phyloP scores from a whole-genome alignment of 352 stramenopile genomes.

The Pythium dissimile region DNA sequence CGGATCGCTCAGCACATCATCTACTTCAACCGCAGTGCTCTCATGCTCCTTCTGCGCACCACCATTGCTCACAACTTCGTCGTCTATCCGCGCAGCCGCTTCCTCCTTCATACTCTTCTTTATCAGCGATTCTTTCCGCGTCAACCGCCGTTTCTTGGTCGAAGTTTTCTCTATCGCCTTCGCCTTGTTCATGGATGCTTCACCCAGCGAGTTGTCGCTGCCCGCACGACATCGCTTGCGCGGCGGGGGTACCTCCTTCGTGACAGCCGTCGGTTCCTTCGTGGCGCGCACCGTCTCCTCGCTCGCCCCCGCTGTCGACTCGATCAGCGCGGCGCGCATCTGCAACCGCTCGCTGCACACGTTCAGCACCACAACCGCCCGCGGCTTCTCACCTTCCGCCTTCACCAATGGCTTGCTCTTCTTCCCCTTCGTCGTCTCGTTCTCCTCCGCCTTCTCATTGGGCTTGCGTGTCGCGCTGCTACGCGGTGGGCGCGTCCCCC shows the following conservation, averaged over 20 bases:
- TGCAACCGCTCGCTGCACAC: slow-evolving; percentile 24
- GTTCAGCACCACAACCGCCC: too few relatives aligned
- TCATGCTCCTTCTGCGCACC: too few relatives aligned
- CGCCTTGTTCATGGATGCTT: background rate
- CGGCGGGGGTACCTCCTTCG: background rate
- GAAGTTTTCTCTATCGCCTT: background rate
- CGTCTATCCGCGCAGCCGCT: background rate
- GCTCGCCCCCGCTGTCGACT: slow-evolving; percentile 6
- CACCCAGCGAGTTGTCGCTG: background rate
- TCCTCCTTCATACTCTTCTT: background rate
- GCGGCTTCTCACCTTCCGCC: background rate
- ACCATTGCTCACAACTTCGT: too few relatives aligned
- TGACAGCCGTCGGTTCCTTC: background rate
- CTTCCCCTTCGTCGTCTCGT: background rate
- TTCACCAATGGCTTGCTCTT: background rate
- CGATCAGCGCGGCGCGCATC: slow-evolving; percentile 5
- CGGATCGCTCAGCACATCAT: too few relatives aligned
- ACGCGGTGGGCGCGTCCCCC: background rate
- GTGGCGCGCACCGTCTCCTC: background rate
- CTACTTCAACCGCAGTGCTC: too few relatives aligned
- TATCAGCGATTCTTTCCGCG: background rate
- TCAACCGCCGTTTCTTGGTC: slow-evolving; percentile 6
- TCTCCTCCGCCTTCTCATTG: background rate
- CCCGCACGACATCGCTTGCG: slow-evolving; percentile 5
- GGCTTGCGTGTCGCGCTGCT: background rate